Conservation (phyloP, 257 asterid species). For the Nicotiana tabacum region DNA sequence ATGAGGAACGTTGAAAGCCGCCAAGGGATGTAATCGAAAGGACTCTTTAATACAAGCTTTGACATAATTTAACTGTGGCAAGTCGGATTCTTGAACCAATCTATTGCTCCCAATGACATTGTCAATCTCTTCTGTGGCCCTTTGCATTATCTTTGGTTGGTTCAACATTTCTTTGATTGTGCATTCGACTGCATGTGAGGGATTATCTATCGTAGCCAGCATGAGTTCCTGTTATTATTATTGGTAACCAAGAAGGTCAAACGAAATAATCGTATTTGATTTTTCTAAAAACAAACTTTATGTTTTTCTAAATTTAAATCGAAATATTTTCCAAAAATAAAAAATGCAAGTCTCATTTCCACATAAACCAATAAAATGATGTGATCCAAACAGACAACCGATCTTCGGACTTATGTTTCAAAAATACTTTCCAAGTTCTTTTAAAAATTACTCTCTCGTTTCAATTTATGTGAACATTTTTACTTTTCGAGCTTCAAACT, state of each 20-base stretch:
- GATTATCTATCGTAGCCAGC: conserved; percentile 21
- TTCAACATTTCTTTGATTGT: conserved; percentile 26
- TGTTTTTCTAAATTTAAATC: too few species aligned
- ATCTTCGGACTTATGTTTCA: too few species aligned
- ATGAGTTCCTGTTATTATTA: conserved; percentile 19
- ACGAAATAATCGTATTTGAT: too few species aligned
- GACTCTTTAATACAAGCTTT: conserved; percentile 32
- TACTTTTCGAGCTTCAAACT: too few species aligned
- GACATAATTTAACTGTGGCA: conserved; percentile 21
- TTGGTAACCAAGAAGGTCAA: neutral
- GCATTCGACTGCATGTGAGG: conserved; percentile 26
- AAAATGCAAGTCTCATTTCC: too few species aligned
- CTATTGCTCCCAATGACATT: conserved; percentile 16
- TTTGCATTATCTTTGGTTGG: conserved; percentile 15
- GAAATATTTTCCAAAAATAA: too few species aligned
- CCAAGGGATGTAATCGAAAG: conserved; percentile 23
- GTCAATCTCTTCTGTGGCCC: conserved; percentile 21
- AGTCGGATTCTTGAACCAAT: conserved; percentile 28
- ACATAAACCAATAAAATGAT: too few species aligned
- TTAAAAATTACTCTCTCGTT: too few species aligned
- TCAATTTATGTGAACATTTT: too few species aligned
- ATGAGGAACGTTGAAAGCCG: conserved; percentile 27
- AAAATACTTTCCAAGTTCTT: too few species aligned
- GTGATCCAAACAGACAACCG: too few species aligned
- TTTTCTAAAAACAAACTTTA: too few species aligned